A percentile compares a stretch with the other conserved stretches of the same genome.
These are phyloP conservation scores for Hanseniaspora meyeri DNA, from an alignment of 805 yeast species.

Conservation along the genomic window DNA sequence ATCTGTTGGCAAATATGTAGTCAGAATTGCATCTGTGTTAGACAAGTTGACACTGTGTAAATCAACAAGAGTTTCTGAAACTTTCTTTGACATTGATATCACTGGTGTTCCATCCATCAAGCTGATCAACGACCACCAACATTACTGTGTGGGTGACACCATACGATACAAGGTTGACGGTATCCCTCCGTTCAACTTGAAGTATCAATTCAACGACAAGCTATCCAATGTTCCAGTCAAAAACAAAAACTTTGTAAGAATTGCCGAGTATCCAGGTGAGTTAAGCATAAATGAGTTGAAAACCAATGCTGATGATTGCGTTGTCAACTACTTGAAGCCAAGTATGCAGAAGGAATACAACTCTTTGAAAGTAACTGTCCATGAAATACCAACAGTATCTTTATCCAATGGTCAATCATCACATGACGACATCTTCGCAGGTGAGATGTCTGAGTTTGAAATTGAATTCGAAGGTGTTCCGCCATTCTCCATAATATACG, in stretches of 20 bases:
- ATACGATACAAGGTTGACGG: conserved; percentile 68
- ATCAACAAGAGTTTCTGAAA: conserved; percentile 34
- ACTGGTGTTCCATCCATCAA: conserved; percentile 66
- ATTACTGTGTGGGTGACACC: conserved; percentile 88
- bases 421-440: conserved; percentile 80
- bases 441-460: conserved; percentile 79
- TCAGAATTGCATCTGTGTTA: conserved; percentile 43
- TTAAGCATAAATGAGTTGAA: conserved; percentile 53
- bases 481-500: conserved; percentile 79
- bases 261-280: conserved; percentile 75
- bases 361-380: conserved; percentile 32
- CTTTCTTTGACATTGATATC: conserved; percentile 44
- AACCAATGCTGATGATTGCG: conserved; percentile 66
- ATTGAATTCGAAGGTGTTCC: conserved; percentile 80
- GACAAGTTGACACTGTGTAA: conserved; percentile 61
- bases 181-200: conserved; percentile 63
- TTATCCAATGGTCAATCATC: conserved; percentile 66
- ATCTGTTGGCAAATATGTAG: conserved; percentile 56
- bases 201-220: conserved; percentile 58
- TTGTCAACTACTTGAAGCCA: conserved; percentile 42
- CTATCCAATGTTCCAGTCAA: conserved; percentile 44
- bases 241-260: conserved; percentile 43
- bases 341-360: conserved; percentile 27
- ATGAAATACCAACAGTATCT: conserved; percentile 66
- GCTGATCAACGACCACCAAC: conserved; percentile 31